phyloP scores from a whole-genome alignment of 2,329 filamentous ascomycete genomes.

The Colletotrichum noveboracense region DNA sequence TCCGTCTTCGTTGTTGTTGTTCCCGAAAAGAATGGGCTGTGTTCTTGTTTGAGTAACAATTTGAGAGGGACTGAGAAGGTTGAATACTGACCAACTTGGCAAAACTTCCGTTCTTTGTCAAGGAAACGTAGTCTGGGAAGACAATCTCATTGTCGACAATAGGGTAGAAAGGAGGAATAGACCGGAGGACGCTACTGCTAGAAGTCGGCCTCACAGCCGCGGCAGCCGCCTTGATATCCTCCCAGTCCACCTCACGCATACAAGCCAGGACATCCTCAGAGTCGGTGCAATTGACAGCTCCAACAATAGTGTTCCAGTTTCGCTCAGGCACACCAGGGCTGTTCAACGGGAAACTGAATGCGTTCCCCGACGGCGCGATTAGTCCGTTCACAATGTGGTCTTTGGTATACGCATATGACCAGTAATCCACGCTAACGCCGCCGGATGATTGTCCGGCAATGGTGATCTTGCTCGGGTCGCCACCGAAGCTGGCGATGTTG shows the following conservation, averaged over 20 bases:
- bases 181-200: conserved; percentile 39
- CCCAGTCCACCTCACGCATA: conserved; percentile 39
- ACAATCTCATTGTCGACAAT: conserved; percentile 43
- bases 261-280: conserved; percentile 35
- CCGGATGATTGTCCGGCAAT: conserved; percentile 53
- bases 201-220: conserved; percentile 34
- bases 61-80: fast-evolving
- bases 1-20: conserved; percentile 51
- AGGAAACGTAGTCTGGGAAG: conserved; percentile 43
- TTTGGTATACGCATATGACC: conserved; percentile 51
- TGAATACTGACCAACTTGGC: conserved; percentile 26
- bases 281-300: conserved; percentile 32
- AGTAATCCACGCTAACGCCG: conserved; percentile 45
- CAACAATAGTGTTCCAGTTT: conserved; percentile 48
- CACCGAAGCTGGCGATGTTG: conserved; percentile 52
- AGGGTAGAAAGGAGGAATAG: conserved; percentile 46
- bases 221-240: conserved; percentile 40
- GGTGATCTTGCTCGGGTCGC: conserved; percentile 42
- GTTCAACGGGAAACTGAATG: conserved; percentile 50
- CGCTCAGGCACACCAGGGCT: conserved; percentile 33
- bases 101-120: conserved; percentile 39
- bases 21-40: conserved; percentile 46
- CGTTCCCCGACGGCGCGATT: conserved; percentile 51
- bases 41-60: background rate
- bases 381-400: conserved; percentile 55